A percentile compares a stretch with the other conserved stretches of the same genome.
Conservation (phyloP, 306 rosid species). For the Begonia masoniana region DNA sequence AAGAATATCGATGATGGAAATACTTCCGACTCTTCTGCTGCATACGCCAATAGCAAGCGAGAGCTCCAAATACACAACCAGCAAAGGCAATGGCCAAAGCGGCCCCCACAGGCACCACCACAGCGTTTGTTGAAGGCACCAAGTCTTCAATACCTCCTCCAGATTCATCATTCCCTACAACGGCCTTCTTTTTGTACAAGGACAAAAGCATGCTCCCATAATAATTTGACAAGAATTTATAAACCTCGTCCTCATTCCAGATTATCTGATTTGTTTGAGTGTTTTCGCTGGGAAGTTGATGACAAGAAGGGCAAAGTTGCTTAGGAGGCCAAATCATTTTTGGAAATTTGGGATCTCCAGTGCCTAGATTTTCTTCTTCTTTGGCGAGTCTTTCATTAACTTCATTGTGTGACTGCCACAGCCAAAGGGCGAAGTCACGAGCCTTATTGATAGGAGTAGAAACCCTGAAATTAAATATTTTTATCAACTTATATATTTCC, state of each 20-base stretch:
- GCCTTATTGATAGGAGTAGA: slow-evolving; percentile 66
- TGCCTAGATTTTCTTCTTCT: slow-evolving; percentile 63
- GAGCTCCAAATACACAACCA: slow-evolving; percentile 95
- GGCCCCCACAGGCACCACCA: slow-evolving; percentile 89
- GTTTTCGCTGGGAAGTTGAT: neutral
- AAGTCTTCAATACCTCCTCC: neutral
- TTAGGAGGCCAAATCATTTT: slow-evolving; percentile 84
- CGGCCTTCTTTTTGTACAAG: neutral
- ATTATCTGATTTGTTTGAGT: neutral
- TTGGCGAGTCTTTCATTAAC: slow-evolving; percentile 62
- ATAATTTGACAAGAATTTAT: neutral
- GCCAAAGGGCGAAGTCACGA: slow-evolving; percentile 74
- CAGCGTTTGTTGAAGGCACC: slow-evolving; percentile 36
- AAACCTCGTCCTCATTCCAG: slow-evolving; percentile 61
- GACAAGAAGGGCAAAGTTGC: slow-evolving; percentile 14
- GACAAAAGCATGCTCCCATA: neutral
- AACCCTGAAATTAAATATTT: slow-evolving; percentile 52
- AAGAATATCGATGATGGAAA: slow-evolving; percentile 84
- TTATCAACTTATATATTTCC: too few relatives aligned
- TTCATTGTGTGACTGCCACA: slow-evolving; percentile 76
- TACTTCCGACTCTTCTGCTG: slow-evolving; percentile 99
- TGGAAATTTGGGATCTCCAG: slow-evolving; percentile 86
- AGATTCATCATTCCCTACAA: neutral
- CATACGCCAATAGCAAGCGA: slow-evolving; percentile 95
- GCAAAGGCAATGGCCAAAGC: slow-evolving; percentile 94